These are phyloP conservation scores for Immersiella caudata DNA, from an alignment of 495 filamentous ascomycete species.

Conservation along the genomic window DNA sequence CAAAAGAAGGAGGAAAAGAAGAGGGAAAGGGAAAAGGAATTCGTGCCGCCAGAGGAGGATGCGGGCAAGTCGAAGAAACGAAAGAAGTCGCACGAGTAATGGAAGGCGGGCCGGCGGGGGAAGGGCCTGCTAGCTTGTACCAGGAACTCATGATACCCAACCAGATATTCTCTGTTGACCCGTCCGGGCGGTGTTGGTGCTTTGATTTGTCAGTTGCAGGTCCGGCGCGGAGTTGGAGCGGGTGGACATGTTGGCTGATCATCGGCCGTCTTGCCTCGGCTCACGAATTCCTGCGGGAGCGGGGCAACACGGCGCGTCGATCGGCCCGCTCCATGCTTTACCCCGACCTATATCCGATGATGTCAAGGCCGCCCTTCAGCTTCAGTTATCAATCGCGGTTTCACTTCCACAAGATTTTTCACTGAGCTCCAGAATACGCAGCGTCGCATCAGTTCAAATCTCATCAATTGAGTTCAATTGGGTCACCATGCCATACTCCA, in stretches of 20 bases:
- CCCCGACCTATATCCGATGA: background rate
- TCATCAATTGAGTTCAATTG: background rate
- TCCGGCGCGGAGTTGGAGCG: background rate
- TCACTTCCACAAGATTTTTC: background rate
- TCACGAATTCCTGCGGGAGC: background rate
- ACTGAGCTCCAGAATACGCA: background rate
- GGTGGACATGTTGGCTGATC: background rate
- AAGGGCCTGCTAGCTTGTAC: slow-evolving; percentile 22
- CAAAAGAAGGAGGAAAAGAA: slow-evolving; percentile 87
- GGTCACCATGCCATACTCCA: slow-evolving; percentile 49
- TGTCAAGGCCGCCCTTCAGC: background rate
- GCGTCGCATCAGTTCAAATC: background rate
- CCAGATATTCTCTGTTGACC: slow-evolving; percentile 25
- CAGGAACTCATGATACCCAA: slow-evolving; percentile 36
- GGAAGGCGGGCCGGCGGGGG: background rate
- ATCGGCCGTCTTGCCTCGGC: slow-evolving; percentile 1
- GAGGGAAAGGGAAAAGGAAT: slow-evolving; percentile 80
- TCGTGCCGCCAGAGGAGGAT: slow-evolving; percentile 79
- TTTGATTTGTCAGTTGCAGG: background rate
- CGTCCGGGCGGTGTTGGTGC: slow-evolving; percentile 1
- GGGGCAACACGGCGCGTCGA: slow-evolving; percentile 10
- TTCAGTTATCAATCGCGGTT: background rate
- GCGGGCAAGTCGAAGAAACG: slow-evolving; percentile 63
- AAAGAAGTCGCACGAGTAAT: slow-evolving; percentile 56
- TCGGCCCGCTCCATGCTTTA: background rate